Conservation (phyloP, 2,329 filamentous ascomycete species). For the Madurella fahalii region DNA sequence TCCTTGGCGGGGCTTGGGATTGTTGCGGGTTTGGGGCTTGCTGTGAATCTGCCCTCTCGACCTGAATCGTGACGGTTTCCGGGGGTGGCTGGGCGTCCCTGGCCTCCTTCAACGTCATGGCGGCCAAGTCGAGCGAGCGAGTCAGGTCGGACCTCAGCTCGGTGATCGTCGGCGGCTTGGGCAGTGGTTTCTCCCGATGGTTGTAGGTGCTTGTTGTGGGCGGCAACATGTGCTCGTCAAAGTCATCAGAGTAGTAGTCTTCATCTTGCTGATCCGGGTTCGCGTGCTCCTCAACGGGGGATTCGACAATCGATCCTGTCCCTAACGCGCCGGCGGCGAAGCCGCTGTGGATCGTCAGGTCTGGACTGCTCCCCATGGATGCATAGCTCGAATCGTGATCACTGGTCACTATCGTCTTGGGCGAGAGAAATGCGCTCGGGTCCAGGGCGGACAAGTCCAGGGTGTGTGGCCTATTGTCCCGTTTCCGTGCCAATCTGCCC, state of each 20-base stretch:
- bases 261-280: constrained; percentile 32
- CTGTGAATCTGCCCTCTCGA: constrained; percentile 14
- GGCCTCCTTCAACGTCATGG: constrained; percentile 61
- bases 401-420: constrained; percentile 33
- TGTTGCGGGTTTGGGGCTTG: constrained; percentile 6
- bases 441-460: constrained; percentile 56
- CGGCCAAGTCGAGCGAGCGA: constrained; percentile 64
- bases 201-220: constrained; percentile 96
- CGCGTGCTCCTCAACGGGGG: constrained; percentile 41
- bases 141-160: constrained; percentile 68
- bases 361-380: constrained; percentile 57
- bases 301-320: constrained; percentile 41
- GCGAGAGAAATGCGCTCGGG: constrained; percentile 35
- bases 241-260: constrained; percentile 50
- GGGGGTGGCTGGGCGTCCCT: constrained; percentile 34
- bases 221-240: constrained; percentile 77
- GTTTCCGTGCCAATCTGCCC: constrained; percentile 71
- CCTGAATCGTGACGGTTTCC: constrained; percentile 22
- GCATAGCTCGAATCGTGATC: constrained; percentile 58
- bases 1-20: constrained; percentile 18
- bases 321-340: constrained; percentile 27
- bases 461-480: constrained; percentile 51
- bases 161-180: constrained; percentile 76
- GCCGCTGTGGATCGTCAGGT: constrained; percentile 41
- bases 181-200: constrained; percentile 73